These are phyloP conservation scores for Cercospora zeina DNA, from an alignment of 2,329 filamentous ascomycete species.

Conservation along the genomic window DNA sequence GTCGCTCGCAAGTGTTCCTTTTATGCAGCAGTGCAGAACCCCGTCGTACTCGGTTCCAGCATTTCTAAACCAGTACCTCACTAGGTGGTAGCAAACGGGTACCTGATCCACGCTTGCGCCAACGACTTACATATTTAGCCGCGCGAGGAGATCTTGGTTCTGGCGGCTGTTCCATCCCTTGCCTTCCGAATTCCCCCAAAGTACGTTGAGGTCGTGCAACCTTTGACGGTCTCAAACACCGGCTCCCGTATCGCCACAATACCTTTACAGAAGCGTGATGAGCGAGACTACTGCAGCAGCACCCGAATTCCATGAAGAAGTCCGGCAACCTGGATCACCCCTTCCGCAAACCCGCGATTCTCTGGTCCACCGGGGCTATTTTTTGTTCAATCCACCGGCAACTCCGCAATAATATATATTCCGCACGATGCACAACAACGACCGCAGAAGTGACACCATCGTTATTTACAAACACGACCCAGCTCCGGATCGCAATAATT, in stretches of 20 bases:
- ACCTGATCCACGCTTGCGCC: background rate
- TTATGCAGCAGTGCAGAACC: background rate
- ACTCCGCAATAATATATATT: background rate
- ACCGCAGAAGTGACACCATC: background rate
- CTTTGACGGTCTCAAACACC: background rate
- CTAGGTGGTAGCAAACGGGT: background rate
- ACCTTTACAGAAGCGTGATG: background rate
- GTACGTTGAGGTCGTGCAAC: constrained; percentile 3
- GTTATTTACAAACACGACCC: background rate
- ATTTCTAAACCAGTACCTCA: background rate
- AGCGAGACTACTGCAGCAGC: constrained; percentile 3
- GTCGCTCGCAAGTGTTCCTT: background rate
- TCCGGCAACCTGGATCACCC: constrained; percentile 1
- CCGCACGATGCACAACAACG: too few species aligned
- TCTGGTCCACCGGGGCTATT: background rate
- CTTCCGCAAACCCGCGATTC: background rate
- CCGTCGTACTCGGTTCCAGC: background rate
- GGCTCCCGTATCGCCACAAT: background rate
- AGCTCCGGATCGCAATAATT: background rate
- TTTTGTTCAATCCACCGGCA: background rate
- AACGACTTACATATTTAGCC: background rate
- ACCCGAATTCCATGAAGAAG: background rate
- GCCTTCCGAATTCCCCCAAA: background rate
- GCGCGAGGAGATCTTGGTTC: background rate
- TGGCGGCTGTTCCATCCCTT: background rate